Conservation (phyloP, 768 basidiomycete species). For the Favolaschia claudopus region DNA sequence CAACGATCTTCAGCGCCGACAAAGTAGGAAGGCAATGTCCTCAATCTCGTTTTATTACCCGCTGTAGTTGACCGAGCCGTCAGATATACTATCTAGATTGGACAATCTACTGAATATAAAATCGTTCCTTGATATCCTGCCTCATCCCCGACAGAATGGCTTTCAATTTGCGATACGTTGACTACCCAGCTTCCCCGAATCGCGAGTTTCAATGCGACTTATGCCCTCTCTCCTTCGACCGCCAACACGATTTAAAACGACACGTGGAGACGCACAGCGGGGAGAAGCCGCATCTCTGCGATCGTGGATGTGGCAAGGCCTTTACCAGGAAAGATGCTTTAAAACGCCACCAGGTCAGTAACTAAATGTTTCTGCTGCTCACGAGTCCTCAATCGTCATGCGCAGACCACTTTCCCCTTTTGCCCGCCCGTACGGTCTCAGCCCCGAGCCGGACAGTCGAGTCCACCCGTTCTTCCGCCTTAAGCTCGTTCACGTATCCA, state of each 20-base stretch:
- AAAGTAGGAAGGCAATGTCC: too few species aligned
- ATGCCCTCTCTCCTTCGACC: constrained; percentile 66
- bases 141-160: constrained; percentile 1
- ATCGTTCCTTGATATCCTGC: not conserved
- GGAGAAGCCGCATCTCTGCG: constrained; percentile 67
- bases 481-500: not conserved
- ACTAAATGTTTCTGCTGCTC: not conserved
- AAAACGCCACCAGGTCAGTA: constrained; percentile 64
- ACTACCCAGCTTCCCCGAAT: constrained; percentile 51
- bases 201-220: constrained; percentile 55
- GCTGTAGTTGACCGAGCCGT: too few species aligned
- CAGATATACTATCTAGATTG: too few species aligned
- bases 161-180: constrained; percentile 27
- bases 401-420: constrained; percentile 23
- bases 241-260: constrained; percentile 67
- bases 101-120: constrained; percentile 1
- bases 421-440: constrained; percentile 21
- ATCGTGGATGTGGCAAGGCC: constrained; percentile 67
- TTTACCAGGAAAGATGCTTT: constrained; percentile 70
- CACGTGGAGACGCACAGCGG: constrained; percentile 68
- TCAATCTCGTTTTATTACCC: not conserved
- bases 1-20: too few species aligned
- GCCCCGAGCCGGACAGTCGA: not conserved
- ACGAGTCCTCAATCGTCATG: not conserved
- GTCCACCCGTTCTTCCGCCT: not conserved